Percentiles rank a stretch among this genome's conserved stretches.
These are phyloP conservation scores for Backusella morwellensis DNA, from an alignment of 192 early-diverging fungal genomes.

Conservation along the genomic window DNA sequence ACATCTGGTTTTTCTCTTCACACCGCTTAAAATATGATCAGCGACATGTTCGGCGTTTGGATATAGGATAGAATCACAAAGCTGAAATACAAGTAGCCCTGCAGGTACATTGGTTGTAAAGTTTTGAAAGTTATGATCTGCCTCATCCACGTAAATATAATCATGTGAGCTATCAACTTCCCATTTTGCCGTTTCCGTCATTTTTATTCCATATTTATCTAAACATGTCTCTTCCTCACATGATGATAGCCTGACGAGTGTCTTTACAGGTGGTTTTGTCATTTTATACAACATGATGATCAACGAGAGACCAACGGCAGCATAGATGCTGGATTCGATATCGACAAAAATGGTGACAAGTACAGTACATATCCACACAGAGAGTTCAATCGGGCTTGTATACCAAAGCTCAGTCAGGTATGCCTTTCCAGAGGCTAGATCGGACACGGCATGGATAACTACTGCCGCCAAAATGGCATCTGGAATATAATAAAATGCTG, in stretches of 20 bases:
- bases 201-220: not conserved
- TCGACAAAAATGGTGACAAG: slow-evolving; percentile 60
- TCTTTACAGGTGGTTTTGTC: slow-evolving; percentile 61
- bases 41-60: slow-evolving; percentile 66
- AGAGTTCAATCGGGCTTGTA: slow-evolving; percentile 43
- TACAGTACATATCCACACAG: slow-evolving; percentile 46
- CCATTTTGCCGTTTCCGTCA: not conserved
- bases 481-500: slow-evolving; percentile 81
- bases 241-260: slow-evolving; percentile 37
- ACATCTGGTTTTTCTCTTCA: slow-evolving; percentile 17
- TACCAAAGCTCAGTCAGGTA: slow-evolving; percentile 61
- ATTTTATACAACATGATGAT: slow-evolving; percentile 72
- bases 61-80: slow-evolving; percentile 68
- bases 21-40: slow-evolving; percentile 42
- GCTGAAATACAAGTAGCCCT: slow-evolving; percentile 70
- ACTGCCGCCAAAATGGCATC: slow-evolving; percentile 76
- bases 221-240: not conserved
- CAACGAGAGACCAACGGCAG: slow-evolving; percentile 67
- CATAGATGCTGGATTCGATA: slow-evolving; percentile 70
- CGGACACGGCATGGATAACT: slow-evolving; percentile 70
- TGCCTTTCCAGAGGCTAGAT: slow-evolving; percentile 61
- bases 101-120: slow-evolving; percentile 32
- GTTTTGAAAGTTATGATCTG: slow-evolving; percentile 16
- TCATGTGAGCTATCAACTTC: not conserved
- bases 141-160: slow-evolving; percentile 27